phyloP scores from a whole-genome alignment of 2,329 filamentous ascomycete species.

The Bipolaris zeicola region DNA sequence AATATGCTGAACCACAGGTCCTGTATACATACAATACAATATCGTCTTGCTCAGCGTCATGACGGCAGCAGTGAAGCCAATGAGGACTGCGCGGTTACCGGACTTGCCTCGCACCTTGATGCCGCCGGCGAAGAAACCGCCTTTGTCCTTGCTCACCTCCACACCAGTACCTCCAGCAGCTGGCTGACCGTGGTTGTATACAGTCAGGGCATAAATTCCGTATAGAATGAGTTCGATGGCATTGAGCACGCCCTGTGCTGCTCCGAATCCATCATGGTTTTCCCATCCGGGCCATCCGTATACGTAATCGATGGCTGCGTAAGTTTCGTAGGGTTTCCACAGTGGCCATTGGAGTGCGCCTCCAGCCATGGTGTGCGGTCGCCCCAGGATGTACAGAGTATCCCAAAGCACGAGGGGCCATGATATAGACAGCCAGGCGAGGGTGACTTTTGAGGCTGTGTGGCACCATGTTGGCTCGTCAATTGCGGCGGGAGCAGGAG shows the following conservation, averaged over 20 bases:
- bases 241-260: slow-evolving; percentile 74
- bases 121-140: slow-evolving; percentile 55
- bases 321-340: slow-evolving; percentile 79
- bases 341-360: slow-evolving; percentile 73
- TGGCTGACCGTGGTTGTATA: slow-evolving; percentile 51
- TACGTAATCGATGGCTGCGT: slow-evolving; percentile 77
- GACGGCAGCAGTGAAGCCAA: slow-evolving; percentile 63
- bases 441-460: slow-evolving; percentile 63
- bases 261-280: slow-evolving; percentile 72
- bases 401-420: slow-evolving; percentile 85
- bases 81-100: slow-evolving; percentile 61
- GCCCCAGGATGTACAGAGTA: slow-evolving; percentile 75
- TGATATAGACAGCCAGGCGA: slow-evolving; percentile 75
- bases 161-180: slow-evolving; percentile 47
- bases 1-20: background rate
- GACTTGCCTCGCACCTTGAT: slow-evolving; percentile 58
- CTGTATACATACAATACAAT: slow-evolving; percentile 63
- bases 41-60: slow-evolving; percentile 72
- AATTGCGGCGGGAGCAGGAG: slow-evolving; percentile 30
- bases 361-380: slow-evolving; percentile 81
- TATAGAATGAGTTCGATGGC: slow-evolving; percentile 71
- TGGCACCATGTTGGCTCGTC: slow-evolving; percentile 58
- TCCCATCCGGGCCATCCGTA: slow-evolving; percentile 79
- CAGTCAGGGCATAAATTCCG: slow-evolving; percentile 63
- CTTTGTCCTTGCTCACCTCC: slow-evolving; percentile 45